These are phyloP conservation scores for Sanghuangporus sanghuang DNA, from an alignment of 1,284 basidiomycete genomes.

Conservation along the genomic window DNA sequence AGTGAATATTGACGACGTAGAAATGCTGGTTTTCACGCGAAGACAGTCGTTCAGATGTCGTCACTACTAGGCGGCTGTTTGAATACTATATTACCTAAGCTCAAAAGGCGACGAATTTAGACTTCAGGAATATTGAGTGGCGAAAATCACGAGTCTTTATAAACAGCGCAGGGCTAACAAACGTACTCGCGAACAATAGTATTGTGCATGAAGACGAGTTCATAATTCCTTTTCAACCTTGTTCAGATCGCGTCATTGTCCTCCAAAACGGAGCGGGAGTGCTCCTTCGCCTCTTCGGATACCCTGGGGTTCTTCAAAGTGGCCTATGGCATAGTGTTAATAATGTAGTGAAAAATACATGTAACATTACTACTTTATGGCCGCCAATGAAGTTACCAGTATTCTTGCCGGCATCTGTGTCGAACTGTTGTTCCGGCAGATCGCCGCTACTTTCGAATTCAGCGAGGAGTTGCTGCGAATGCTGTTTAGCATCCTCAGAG, in stretches of 20 bases:
- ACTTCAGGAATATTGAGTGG: too few relatives aligned
- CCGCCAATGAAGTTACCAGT: slow-evolving; percentile 24
- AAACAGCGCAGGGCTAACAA: neutral
- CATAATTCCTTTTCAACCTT: neutral
- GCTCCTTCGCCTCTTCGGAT: slow-evolving; percentile 26
- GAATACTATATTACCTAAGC: too few relatives aligned
- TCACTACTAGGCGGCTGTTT: too few relatives aligned
- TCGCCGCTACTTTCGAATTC: slow-evolving; percentile 28
- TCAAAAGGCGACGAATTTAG: too few relatives aligned
- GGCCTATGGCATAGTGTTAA: neutral
- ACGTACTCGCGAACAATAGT: neutral
- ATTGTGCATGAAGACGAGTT: neutral
- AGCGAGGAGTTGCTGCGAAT: slow-evolving; percentile 40
- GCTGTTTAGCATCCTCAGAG: slow-evolving; percentile 46
- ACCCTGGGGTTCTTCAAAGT: slow-evolving; percentile 24
- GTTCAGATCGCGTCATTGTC: slow-evolving; percentile 14
- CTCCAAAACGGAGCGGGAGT: slow-evolving; percentile 23
- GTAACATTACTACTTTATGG: slow-evolving; percentile 14
- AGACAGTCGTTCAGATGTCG: too few relatives aligned
- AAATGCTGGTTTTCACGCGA: too few relatives aligned
- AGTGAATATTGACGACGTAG: too few relatives aligned
- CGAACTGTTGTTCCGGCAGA: neutral
- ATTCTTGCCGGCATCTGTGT: slow-evolving; percentile 8
- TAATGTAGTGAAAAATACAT: too few relatives aligned
- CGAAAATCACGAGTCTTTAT: too few relatives aligned